Evolutionary conservation across 331 rosid species (phyloP), one percentile per base, ranked within the genome.

Genomic region (Cydonia oblonga): DNA sequence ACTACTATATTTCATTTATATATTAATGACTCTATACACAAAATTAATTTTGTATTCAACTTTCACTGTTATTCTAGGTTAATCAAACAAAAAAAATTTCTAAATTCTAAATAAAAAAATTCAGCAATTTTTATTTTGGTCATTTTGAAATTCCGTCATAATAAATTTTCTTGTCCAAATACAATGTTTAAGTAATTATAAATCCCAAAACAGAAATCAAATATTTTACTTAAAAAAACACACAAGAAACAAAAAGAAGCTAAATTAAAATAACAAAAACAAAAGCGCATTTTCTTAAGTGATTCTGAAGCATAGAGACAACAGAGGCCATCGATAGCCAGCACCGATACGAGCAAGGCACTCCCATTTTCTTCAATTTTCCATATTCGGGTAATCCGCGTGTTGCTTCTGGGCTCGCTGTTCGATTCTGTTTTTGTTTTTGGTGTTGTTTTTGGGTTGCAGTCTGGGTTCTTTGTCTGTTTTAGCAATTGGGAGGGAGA

Each of bases 271-370:
- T 11, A n/a, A 33, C 2, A 32, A 14, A 56, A 60, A 32, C 61
- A 23, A 49, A 58, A 38, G 22, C 76, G 42, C 76, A 69, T 70
- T 38, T 18, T 51, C 56, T 51, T 18, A 19, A 71, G 76, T 75
- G 83, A 81, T 81, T 79, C 62, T 69, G 76, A 83, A 76, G 68
- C 71, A 57, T 51, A 83, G 69, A 79, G 85, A 70, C 79, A 73
- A 81, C 59, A 57, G 71, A 66, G 62, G 61, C 75, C 83, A 44
- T 80, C 72, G 67, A 66, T 80, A 83, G 69, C 65, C 71, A 75
- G 38, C 85, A 73, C 80, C 80, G 64, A 65, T 59, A 75, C 76
- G 65, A 80, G 78, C 85, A 84, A 71, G 79, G 38, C 58, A 30
- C 75, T 73, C 71, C 66, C 56, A 18, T 70, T 40, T 75, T 79